Evolutionary conservation across 129 eudicot species (phyloP), one percentile per base, ranked within the genome.

Genomic region (Dittrichia graveolens): DNA sequence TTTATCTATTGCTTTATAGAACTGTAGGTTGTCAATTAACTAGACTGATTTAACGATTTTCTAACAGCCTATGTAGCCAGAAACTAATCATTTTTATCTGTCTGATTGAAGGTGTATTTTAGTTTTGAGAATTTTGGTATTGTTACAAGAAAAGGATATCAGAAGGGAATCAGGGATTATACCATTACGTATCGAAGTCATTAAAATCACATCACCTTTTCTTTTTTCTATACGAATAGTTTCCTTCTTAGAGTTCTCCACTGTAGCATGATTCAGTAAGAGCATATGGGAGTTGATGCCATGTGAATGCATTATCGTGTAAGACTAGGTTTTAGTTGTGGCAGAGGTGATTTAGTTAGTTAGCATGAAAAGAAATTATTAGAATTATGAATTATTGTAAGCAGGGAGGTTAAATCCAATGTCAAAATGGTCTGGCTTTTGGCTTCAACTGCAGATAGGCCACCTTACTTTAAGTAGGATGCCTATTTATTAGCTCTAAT

Each of bases 41-140:
- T 52, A 50, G 16, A 11, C 63, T 53, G 45, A 61, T 37, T 31
- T 61, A 61, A 4, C 2, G 47, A 61, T 37, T 35, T 61, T 49
- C 73, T 49, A 46, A 68, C 61, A 58, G 64, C 42, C 64, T 58
- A 41, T 3, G 12, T 34, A 6, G 71, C 41, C n/a, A 45, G 42
- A 67, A 58, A 34, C 9, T 34, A 2, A 24, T 24, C 31, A 24
- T 24, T 24, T 2, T 49, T 49, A 67, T 47, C n/a, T 8, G 44
- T 49, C 18, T 14, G 13, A 67, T 39, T 35, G 35, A 31, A 45
- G 19, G 8, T 46, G 6, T 5, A 49, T 14, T 47, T 45, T 4
- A 58, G 42, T 10, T 58, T 24, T 34, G 4, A 46, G 24, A 46
- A 13, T 46, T 66, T 3, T 18, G 54, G 43, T 67, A 10, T 35